Conservation (phyloP, 2,329 filamentous ascomycete species). For the Pseudocercospora crystallina region DNA sequence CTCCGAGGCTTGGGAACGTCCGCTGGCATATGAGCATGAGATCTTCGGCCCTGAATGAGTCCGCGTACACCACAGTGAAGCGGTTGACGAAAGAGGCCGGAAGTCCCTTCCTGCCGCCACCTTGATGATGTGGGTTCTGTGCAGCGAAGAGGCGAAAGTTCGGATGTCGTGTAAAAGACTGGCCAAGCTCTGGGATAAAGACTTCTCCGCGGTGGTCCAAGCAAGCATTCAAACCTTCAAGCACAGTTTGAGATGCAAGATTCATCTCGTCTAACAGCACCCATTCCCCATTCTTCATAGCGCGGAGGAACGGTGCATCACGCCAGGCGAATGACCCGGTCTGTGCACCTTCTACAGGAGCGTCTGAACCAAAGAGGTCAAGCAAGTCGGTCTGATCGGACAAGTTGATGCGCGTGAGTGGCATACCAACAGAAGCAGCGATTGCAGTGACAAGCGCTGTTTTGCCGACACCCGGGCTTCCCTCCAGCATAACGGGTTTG, state of each 20-base stretch:
- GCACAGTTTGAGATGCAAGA: constrained; percentile 89
- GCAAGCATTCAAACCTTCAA: constrained; percentile 95
- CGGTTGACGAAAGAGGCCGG: constrained; percentile 96
- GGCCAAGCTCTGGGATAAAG: constrained; percentile 91
- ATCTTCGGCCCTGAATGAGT: constrained; percentile 80
- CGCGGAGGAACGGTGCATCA: constrained; percentile 90
- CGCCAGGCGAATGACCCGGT: constrained; percentile 92
- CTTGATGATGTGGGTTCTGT: constrained; percentile 96
- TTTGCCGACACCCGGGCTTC: constrained; percentile 97
- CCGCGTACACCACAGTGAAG: constrained; percentile 96
- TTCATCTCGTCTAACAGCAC: constrained; percentile 99
- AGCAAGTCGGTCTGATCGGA: constrained; percentile 98
- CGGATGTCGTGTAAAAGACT: constrained; percentile 85
- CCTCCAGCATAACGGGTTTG: constrained; percentile 92
- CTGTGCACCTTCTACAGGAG: constrained; percentile 88
- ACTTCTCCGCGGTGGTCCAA: constrained; percentile 94
- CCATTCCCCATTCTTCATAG: constrained; percentile 97
- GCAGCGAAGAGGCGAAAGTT: constrained; percentile 94
- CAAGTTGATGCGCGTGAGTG: constrained; percentile 89
- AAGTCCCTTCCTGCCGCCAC: constrained; percentile 89
- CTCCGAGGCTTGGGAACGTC: constrained; percentile 66
- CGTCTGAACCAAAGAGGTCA: constrained; percentile 95
- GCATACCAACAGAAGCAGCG: constrained; percentile 74
- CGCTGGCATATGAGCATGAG: constrained; percentile 77
- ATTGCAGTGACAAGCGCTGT: constrained; percentile 88